Percentiles rank a stretch among this genome's conserved stretches.
These are phyloP conservation scores for Chlorella sorokiniana DNA, from an alignment of 139 green algal genomes.

Conservation along the genomic window DNA sequence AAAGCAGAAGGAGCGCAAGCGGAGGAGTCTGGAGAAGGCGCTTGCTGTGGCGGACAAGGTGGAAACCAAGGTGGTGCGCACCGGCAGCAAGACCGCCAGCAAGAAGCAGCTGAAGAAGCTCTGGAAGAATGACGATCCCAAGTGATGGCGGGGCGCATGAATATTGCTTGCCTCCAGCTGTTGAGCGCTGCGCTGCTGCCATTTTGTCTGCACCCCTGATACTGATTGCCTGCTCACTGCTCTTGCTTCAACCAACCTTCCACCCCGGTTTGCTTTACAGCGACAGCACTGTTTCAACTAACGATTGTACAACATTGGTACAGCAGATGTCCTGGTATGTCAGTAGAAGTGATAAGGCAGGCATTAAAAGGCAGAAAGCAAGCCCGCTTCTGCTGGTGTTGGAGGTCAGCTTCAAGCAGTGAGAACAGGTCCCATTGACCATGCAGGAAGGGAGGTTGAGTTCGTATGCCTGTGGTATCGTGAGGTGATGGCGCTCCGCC, in stretches of 20 bases:
- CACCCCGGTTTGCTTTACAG: neutral
- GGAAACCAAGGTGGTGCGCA: constrained; percentile 26
- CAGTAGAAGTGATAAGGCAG: too few species aligned
- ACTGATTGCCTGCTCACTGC: neutral
- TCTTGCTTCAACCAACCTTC: neutral
- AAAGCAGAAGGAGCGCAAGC: constrained; percentile 39
- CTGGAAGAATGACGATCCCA: constrained; percentile 24
- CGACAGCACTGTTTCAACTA: neutral
- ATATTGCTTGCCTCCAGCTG: neutral
- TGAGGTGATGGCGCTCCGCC: too few species aligned
- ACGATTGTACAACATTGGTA: neutral
- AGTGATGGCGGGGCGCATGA: neutral
- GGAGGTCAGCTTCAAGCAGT: too few species aligned
- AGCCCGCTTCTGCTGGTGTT: too few species aligned
- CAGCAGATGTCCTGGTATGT: too few species aligned
- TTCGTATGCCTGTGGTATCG: too few species aligned
- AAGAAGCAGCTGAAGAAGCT: constrained; percentile 36
- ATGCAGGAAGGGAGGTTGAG: neutral
- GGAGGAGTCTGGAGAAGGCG: constrained; percentile 32
- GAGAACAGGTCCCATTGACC: too few species aligned
- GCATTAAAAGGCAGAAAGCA: too few species aligned
- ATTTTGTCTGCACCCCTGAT: neutral
- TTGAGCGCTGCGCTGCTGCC: neutral
- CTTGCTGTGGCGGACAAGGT: constrained; percentile 24
- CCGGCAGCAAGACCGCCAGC: too few species aligned